A percentile compares a stretch with the other conserved stretches of the same genome.
Evolutionary conservation across 805 yeast genomes (phyloP).

Genomic region (Nakazawaea siamensis): DNA sequence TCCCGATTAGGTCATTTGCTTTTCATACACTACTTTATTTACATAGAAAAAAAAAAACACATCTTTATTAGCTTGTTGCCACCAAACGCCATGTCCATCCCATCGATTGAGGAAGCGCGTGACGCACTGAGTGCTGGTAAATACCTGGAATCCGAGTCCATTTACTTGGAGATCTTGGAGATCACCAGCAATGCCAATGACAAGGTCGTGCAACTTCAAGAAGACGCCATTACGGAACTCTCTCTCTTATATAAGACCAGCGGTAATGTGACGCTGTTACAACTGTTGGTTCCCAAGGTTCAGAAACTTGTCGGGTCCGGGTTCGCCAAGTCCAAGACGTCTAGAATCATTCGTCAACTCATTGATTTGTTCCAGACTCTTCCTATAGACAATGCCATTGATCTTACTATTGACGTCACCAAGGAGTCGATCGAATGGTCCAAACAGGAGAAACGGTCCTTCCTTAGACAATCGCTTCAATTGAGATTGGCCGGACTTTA

Average conservation of each 20-base stretch:
- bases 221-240: constrained; percentile 63
- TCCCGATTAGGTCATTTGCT: no score
- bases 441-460: constrained; percentile 69
- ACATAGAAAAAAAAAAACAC: no score
- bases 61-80: no score
- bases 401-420: constrained; percentile 65
- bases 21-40: no score
- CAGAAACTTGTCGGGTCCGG: constrained; percentile 56
- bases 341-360: constrained; percentile 76
- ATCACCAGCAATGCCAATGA: constrained; percentile 21
- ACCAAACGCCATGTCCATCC: constrained; percentile 23
- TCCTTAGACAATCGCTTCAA: constrained; percentile 82
- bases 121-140: constrained; percentile 42
- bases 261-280: constrained; percentile 41
- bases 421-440: constrained; percentile 87
- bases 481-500: constrained; percentile 73
- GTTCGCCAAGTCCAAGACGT: constrained; percentile 90
- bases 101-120: constrained; percentile 52
- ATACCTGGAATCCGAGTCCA: constrained; percentile 47
- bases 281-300: constrained; percentile 56
- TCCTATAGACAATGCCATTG: constrained; percentile 37
- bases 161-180: constrained; percentile 44
- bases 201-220: constrained; percentile 44
- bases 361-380: constrained; percentile 69
- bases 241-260: constrained; percentile 59